A percentile compares a stretch with the other conserved stretches of the same genome.
phyloP scores from a whole-genome alignment of 2,329 filamentous ascomycete species.

The Pyrenophora teres region DNA sequence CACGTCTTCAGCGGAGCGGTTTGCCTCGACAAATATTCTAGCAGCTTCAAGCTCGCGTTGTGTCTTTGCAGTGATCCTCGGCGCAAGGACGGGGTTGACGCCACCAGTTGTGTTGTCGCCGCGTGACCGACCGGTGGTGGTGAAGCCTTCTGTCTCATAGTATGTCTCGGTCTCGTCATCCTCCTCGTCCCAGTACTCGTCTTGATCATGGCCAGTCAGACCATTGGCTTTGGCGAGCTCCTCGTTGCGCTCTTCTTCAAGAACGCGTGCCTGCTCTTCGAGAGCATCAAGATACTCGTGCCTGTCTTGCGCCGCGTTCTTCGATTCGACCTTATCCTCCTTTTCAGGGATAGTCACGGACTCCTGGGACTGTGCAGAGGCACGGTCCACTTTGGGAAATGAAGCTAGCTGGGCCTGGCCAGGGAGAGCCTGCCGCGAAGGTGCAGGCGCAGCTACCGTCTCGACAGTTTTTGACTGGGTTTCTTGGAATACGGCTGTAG shows the following conservation, averaged over 20 bases:
- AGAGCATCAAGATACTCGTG: slow-evolving; percentile 46
- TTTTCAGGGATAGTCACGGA: slow-evolving; percentile 22
- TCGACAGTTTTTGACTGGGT: slow-evolving; percentile 25
- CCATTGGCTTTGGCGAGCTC: slow-evolving; percentile 37
- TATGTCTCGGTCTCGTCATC: slow-evolving; percentile 81
- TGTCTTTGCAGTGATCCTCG: slow-evolving; percentile 70
- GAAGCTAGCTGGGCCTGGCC: slow-evolving; percentile 30
- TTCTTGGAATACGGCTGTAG: slow-evolving; percentile 61
- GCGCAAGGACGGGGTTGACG: slow-evolving; percentile 70
- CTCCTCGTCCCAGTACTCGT: slow-evolving; percentile 74
- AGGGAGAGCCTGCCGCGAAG: slow-evolving; percentile 29
- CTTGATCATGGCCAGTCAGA: slow-evolving; percentile 54
- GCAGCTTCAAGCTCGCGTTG: slow-evolving; percentile 74
- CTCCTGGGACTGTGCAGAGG: slow-evolving; percentile 21
- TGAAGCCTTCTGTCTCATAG: slow-evolving; percentile 70
- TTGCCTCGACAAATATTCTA: slow-evolving; percentile 68
- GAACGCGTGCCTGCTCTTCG: slow-evolving; percentile 42
- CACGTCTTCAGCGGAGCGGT: slow-evolving; percentile 71
- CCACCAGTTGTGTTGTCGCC: slow-evolving; percentile 73
- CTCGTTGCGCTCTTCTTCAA: slow-evolving; percentile 46
- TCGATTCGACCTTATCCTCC: slow-evolving; percentile 16
- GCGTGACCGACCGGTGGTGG: slow-evolving; percentile 76
- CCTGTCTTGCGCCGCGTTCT: slow-evolving; percentile 34
- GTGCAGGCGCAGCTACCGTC: slow-evolving; percentile 18
- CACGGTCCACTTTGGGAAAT: slow-evolving; percentile 31